Percentiles rank a stretch among this genome's conserved stretches.
Evolutionary conservation across 1,284 basidiomycete species (phyloP).

Genomic region (Trichosporon inkin): DNA sequence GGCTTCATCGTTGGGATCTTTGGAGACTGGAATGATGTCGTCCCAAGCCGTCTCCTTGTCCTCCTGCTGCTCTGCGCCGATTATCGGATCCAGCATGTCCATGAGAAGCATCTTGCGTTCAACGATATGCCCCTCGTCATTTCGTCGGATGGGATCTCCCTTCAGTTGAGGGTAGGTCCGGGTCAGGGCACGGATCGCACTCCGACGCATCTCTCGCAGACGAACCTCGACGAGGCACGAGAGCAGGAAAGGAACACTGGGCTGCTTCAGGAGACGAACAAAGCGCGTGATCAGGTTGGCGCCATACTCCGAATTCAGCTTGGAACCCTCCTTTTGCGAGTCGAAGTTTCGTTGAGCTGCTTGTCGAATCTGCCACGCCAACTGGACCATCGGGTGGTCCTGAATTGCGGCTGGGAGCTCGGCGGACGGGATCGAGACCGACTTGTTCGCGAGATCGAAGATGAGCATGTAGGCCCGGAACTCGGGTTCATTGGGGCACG

Average conservation of each 20-base stretch:
- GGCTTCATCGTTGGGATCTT: conserved; percentile 30
- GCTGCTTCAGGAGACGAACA: conserved; percentile 52
- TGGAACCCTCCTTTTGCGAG: conserved; percentile 52
- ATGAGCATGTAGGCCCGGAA: conserved; percentile 93
- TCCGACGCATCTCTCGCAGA: conserved; percentile 54
- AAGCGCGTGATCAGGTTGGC: conserved; percentile 59
- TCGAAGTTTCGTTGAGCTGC: conserved; percentile 75
- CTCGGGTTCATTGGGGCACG: conserved; percentile 82
- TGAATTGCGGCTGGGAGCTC: conserved; percentile 71
- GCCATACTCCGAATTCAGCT: conserved; percentile 55
- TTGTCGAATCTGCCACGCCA: conserved; percentile 72
- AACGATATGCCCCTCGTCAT: conserved; percentile 34
- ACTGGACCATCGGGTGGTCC: conserved; percentile 68
- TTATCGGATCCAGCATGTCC: conserved; percentile 41
- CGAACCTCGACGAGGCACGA: conserved; percentile 56
- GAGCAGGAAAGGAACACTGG: conserved; percentile 52
- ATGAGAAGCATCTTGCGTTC: conserved; percentile 40
- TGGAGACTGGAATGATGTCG: conserved; percentile 36
- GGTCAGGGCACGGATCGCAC: conserved; percentile 54
- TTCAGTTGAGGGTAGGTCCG: conserved; percentile 52
- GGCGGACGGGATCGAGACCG: conserved; percentile 65
- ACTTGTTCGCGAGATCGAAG: conserved; percentile 78
- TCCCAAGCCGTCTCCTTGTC: conserved; percentile 46
- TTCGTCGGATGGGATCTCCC: conserved; percentile 38
- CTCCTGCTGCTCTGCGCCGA: conserved; percentile 52